Base-by-base conservation (phyloP, 192 early-diverging fungal genomes). In the Entrophospora sp. region DNA sequence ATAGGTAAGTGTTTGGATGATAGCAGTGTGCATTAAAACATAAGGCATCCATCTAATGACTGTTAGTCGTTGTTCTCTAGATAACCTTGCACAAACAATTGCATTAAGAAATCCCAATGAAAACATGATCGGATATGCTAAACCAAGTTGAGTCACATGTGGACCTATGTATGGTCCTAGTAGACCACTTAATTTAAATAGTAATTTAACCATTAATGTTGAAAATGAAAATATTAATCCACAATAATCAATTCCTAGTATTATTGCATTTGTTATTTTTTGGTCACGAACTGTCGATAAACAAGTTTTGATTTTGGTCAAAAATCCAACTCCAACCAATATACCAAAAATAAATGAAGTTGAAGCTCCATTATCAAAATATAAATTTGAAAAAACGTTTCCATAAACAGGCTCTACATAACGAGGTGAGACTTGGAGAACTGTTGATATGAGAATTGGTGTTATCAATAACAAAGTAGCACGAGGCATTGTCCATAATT, bases 351-450 rank as follows among this genome's bases (percentile, higher is more conserved):
- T 56, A 18, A 77, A 63, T 16, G 73, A 74, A 14, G 51, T 31
- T 16, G 79, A 57, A 6, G 75, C 46, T n/a, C 60, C 71, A 34
- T 77, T 71, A 12, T 68, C 27, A 53, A 82, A 86, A 44, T 74
- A 61, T 8, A 77, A 45, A 49, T 74, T 62, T 6, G 85, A 71
- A 57, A 89, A 80, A 18, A 89, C 79, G 69, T 82, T 85, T 31
- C 87, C 84, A 48, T 87, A 89, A 25, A 87, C 49, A 0, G 87
- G 85, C 57, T 89, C 87, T 64, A 87, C 63, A 69, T 81, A 81
- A 57, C 75, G 76, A 4, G 86, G 83, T 7, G 77, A 71, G 14
- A 83, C 69, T 2, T 76, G 69, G 13, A 79, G 72, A 37, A 82
- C 64, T 56, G 71, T 73, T 28, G 72, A 72, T 27, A 67, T 65